Evolutionary conservation across 2,329 filamentous ascomycete genomes (phyloP), one percentile per base, ranked within the genome.

Genomic region (Phaeophleospora eucalypticola): DNA sequence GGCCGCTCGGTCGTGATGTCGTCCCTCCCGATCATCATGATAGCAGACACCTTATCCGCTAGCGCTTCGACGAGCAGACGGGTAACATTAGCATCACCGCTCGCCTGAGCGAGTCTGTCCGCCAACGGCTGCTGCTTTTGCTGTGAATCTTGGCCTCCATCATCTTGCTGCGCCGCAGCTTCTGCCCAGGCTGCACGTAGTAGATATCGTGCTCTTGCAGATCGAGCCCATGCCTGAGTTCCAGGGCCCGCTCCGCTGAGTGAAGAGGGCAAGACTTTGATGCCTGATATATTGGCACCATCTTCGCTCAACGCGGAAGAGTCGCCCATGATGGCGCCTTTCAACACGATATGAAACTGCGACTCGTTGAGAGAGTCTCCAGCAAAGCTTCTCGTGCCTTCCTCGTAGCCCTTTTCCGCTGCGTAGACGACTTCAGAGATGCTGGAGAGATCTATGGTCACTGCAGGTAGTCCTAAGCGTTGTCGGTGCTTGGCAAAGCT

Each of bases 361-460:
- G 36, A 19, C 18, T 35, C 27, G n/a, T n/a, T 15, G 29, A 38
- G n/a, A 10, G 37, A n/a, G 17, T 16, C 18, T 24, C 27, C 18
- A 27, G 27, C 27, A n/a, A 17, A 9, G 10, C 21, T 27, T 21
- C 10, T 41, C 12, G 37, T 15, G 15, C 10, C 19, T 27, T 47
- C 39, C 2, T 4, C 18, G 20, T 27, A 14, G 29, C 14, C 43
- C 2, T 34, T 15, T n/a, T 44, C 35, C 15, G 38, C 46, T 39
- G 72, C 52, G 39, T 64, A 67, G 2, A 73, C 71, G 6, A 68
- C 58, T 3, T 63, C 71, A 3, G 61, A 57, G 14, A 83, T 71
- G 2, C 71, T 71, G 0, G 76, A 78, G 17, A 83, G 64, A 54
- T 82, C 72, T 1, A 83, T 66, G 0, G 71, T 71, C 0, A 73